phyloP scores from a whole-genome alignment of 148 eudicot species.

The Beta vulgaris region DNA sequence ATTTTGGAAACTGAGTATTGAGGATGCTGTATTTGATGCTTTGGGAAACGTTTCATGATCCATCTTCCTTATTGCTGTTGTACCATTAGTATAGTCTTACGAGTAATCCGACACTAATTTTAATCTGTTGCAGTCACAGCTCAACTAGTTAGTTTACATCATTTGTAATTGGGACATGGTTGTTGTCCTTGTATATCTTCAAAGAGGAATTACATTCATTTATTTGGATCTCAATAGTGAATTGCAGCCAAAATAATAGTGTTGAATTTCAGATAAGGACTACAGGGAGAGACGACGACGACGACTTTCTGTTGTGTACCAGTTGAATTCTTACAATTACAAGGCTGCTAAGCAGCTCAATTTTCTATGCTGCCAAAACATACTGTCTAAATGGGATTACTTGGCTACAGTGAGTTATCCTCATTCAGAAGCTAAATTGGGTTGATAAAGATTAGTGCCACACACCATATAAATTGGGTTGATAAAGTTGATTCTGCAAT shows the following conservation, averaged over 20 bases:
- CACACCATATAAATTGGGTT: too few species aligned
- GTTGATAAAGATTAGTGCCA: too few species aligned
- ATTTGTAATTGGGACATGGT: background rate
- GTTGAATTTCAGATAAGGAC: too few species aligned
- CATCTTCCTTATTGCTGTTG: conserved; percentile 4
- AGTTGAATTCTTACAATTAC: too few species aligned
- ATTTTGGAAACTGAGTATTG: conserved; percentile 74
- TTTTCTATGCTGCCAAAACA: too few species aligned
- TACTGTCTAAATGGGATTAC: too few species aligned
- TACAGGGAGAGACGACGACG: too few species aligned
- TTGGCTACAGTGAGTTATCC: too few species aligned
- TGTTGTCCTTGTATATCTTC: conserved; percentile 15
- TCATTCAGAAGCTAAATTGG: too few species aligned
- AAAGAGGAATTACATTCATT: background rate
- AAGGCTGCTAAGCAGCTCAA: too few species aligned
- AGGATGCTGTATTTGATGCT: background rate
- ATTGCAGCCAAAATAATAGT: background rate
- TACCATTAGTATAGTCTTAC: conserved; percentile 15
- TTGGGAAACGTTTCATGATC: background rate
- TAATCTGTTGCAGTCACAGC: background rate
- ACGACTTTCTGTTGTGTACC: too few species aligned
- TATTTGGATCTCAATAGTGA: background rate
- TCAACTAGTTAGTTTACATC: background rate
- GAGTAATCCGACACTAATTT: background rate
- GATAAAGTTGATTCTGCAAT: too few species aligned